Evolutionary conservation across 805 yeast species (phyloP).

Genomic region (Kodamaea laetipori): DNA sequence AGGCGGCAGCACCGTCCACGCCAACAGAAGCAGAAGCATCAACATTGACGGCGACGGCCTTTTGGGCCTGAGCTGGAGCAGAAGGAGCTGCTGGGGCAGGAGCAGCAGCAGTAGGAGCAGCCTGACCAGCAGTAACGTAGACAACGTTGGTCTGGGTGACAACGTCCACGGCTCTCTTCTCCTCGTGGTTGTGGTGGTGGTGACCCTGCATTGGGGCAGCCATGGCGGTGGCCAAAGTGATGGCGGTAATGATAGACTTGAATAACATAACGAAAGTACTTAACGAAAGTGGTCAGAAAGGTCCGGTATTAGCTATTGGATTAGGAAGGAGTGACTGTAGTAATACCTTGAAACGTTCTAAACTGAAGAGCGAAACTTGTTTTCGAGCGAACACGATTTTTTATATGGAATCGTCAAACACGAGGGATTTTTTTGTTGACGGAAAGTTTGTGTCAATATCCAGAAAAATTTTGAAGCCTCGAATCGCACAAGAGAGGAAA

Average conservation of each 20-base stretch:
- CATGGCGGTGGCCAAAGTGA: constrained; percentile 50
- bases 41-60: constrained; percentile 24
- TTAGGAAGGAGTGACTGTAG: constrained; percentile 42
- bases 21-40: constrained; percentile 19
- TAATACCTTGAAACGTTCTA: constrained; percentile 23
- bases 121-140: constrained; percentile 48
- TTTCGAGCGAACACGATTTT: constrained; percentile 4
- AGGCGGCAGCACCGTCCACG: constrained; percentile 14
- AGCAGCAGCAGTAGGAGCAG: constrained; percentile 25
- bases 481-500: neutral
- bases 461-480: constrained; percentile 1
- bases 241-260: constrained; percentile 44
- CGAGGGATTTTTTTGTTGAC: neutral
- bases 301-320: constrained; percentile 28
- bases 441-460: neutral
- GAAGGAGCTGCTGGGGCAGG: constrained; percentile 29
- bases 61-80: constrained; percentile 27
- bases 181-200: constrained; percentile 54
- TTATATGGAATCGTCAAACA: constrained; percentile 15
- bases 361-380: constrained; percentile 8
- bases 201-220: constrained; percentile 56
- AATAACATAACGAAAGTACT: constrained; percentile 18
- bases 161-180: constrained; percentile 56
- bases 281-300: constrained; percentile 10
- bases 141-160: constrained; percentile 53